Base-by-base conservation (phyloP, 352 stramenopile species). In the Globisporangium iwayamae region DNA sequence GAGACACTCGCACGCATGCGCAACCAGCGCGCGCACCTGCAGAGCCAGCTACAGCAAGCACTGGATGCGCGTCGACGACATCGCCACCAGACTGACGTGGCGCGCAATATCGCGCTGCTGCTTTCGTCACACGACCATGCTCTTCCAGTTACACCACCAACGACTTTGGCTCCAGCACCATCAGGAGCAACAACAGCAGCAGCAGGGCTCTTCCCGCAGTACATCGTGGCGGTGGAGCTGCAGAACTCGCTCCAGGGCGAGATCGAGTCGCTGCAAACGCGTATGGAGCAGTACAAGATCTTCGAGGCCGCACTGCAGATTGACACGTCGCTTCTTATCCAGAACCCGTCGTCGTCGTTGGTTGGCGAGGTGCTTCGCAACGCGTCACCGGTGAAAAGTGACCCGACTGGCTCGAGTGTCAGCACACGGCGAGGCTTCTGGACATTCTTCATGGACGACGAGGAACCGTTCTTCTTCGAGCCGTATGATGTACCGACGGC, bases 391-490 rank as follows among this genome's bases (percentile, higher is more conserved):
- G 51, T 51, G 45, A 36, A 46, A 8, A 34, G 63, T 28, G 57
- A 65, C 5, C 9, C 20, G 3, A 53, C 14, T 22, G 28, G 20
- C 47, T 16, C 47, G 9, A 53, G 20, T 20, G 50, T 50, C 28
- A 11, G 68, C 13, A 74, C 65, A 18, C 62, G 62, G 13, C 70
- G 65, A 3, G 72, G 75, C 6, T 72, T 66, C 28, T 76, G 71
- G 65, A 71, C 69, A 16, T 76, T 72, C 48, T 83, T 83, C 51
- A 68, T 67, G 41, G 62, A 68, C 13, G 72, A 83, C 51, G 70
- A 73, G 25, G 67, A 71, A 43, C 75, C 75, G 7, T 80, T 83
- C 59, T 83, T 75, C 70, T 83, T 72, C 52, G 75, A 74, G 52
- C 68, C 70, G 18, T 78, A 79, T 58, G 28, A 71, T 4, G 43